A percentile compares a stretch with the other conserved stretches of the same genome.
Conservation (phyloP, 805 yeast species). For the Brettanomyces sp. region DNA sequence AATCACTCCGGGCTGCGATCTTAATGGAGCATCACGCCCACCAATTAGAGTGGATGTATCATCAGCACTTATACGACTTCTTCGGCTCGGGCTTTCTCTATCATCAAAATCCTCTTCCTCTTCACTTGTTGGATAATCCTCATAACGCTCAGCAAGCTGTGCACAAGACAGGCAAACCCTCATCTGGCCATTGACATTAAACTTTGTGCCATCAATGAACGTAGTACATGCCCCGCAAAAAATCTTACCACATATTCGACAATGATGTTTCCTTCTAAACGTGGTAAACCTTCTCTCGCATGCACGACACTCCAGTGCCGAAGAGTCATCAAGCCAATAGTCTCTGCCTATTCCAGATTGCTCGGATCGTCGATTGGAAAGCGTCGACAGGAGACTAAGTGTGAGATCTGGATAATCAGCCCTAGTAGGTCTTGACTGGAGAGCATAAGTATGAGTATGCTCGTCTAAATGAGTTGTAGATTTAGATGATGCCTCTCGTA, state of each 20-base stretch:
- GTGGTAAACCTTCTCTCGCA: conserved; percentile 78
- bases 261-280: conserved; percentile 87
- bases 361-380: conserved; percentile 11
- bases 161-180: conserved; percentile 72
- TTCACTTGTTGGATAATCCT: conserved; percentile 57
- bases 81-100: conserved; percentile 14
- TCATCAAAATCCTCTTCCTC: conserved; percentile 33
- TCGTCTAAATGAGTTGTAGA: conserved; percentile 19
- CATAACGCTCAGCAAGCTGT: conserved; percentile 52
- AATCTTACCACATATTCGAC: conserved; percentile 92
- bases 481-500: background rate
- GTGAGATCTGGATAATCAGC: conserved; percentile 16
- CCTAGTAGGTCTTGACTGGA: conserved; percentile 3
- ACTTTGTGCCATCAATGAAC: conserved; percentile 54
- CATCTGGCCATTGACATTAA: conserved; percentile 59
- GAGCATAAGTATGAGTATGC: conserved; percentile 10
- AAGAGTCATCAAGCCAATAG: conserved; percentile 95
- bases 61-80: background rate
- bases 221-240: conserved; percentile 80
- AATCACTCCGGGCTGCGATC: too few relatives aligned
- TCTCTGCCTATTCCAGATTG: conserved; percentile 51
- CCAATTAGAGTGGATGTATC: too few relatives aligned
- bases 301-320: conserved; percentile 77
- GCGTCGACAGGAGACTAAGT: conserved; percentile 14
- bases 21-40: too few relatives aligned